Evolutionary conservation across 2,329 filamentous ascomycete genomes (phyloP), one percentile per base, ranked within the genome.

Genomic region (Colletotrichum magnum): DNA sequence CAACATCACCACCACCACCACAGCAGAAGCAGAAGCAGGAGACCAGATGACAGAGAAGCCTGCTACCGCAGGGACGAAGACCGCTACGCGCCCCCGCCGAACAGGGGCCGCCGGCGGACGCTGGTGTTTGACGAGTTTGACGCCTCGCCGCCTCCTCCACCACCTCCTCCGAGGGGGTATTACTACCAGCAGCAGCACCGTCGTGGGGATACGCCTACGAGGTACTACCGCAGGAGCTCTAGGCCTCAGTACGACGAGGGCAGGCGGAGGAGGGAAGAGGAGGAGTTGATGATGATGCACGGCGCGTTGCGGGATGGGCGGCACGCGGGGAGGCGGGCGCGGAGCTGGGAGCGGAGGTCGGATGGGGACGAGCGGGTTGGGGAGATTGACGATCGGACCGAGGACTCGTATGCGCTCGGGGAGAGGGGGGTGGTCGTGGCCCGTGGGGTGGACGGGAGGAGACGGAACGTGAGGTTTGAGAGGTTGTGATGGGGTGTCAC

Each of bases 331-430:
- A 15, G 26, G 16, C 39, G 65, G 28, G 26, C 39, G 26, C 28
- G 53, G 50, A 70, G 65, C 21, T 58, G 36, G 21, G 64, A 63
- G 4, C 32, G 68, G 53, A 61, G 68, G 12, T 62, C 47, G 45
- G 64, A 68, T 47, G 18, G 21, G 24, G 58, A 54, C 16, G 64
- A 68, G 0, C 53, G 47, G 41, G 48, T 62, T n/a, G 64, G 64
- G n/a, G 58, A 68, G 41, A 61, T 67, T 43, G 68, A 68, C 9
- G 48, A 68, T 21, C 21, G 21, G 13, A 53, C 53, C 9, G 47
- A 63, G 32, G 47, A 54, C 28, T 67, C 64, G 18, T 68, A 68
- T 24, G 21, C 18, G 16, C 3, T 60, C 2, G 52, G 64, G 16
- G 64, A 68, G n/a, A 52, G 45, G 15, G 36, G 50, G 39, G 10